Conservation (phyloP, 805 yeast genomes). For the Kuraishia ogatae region DNA sequence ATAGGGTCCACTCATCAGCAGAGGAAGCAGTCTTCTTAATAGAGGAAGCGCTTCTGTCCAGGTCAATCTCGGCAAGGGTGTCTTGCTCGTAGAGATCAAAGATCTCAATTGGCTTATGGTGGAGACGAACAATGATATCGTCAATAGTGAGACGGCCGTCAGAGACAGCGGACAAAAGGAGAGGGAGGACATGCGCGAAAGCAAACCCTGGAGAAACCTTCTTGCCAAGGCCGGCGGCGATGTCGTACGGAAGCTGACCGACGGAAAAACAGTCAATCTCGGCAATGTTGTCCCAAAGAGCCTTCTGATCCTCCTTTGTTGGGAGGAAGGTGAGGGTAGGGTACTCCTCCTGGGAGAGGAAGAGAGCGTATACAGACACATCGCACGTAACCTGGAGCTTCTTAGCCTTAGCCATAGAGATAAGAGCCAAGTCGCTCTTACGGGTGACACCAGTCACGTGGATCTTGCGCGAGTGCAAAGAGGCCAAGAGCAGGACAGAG, state of each 20-base stretch:
- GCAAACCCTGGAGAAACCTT: conserved; percentile 67
- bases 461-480: conserved; percentile 74
- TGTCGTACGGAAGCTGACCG: conserved; percentile 67
- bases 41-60: conserved; percentile 56
- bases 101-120: conserved; percentile 73
- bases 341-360: conserved; percentile 64
- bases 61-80: conserved; percentile 71
- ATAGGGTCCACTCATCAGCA: conserved; percentile 43
- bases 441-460: conserved; percentile 84
- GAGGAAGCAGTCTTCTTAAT: conserved; percentile 28
- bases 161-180: conserved; percentile 71
- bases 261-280: conserved; percentile 81
- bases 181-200: conserved; percentile 71
- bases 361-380: conserved; percentile 72
- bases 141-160: conserved; percentile 63
- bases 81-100: conserved; percentile 80
- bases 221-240: conserved; percentile 59
- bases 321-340: conserved; percentile 72
- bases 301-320: conserved; percentile 68
- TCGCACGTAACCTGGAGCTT: conserved; percentile 83
- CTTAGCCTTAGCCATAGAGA: conserved; percentile 78
- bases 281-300: conserved; percentile 69
- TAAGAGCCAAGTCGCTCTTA: conserved; percentile 74
- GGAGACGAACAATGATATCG: conserved; percentile 65
- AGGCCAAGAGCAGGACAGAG: conserved; percentile 82